A percentile compares a stretch with the other conserved stretches of the same genome.
Conservation (phyloP, 306 rosid species). For the Prinsepia uniflora region DNA sequence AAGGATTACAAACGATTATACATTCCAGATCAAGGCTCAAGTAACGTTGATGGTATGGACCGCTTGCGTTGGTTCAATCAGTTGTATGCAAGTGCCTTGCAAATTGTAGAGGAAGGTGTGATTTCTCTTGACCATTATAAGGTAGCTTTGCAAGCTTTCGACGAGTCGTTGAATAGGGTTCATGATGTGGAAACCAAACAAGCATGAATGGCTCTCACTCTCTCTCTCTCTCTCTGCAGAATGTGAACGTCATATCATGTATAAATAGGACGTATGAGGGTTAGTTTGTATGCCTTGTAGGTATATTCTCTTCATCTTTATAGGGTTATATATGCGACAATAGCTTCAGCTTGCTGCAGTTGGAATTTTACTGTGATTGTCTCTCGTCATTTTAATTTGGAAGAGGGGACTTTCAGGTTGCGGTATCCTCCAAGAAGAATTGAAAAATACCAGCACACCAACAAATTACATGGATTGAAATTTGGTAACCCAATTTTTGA, state of each 20-base stretch:
- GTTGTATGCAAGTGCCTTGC: slow-evolving; percentile 70
- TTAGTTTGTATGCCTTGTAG: background rate
- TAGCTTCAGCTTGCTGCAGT: background rate
- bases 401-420: background rate
- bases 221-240: background rate
- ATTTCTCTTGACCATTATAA: slow-evolving; percentile 74
- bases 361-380: background rate
- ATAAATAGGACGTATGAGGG: background rate
- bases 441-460: background rate
- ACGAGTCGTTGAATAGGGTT: slow-evolving; percentile 73
- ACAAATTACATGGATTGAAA: too few species aligned
- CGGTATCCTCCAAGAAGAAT: background rate
- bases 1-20: slow-evolving; percentile 80
- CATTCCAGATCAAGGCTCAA: slow-evolving; percentile 43
- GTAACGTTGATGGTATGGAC: slow-evolving; percentile 35
- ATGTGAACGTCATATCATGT: background rate
- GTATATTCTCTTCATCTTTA: background rate
- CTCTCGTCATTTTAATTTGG: background rate
- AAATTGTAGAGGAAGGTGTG: slow-evolving; percentile 83
- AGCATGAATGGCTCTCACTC: slow-evolving; percentile 1
- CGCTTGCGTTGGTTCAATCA: slow-evolving; percentile 61
- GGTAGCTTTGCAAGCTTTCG: slow-evolving; percentile 67
- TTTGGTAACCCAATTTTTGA: background rate
- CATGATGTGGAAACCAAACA: slow-evolving; percentile 60
- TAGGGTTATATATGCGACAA: background rate